Percentiles rank a stretch among this genome's conserved stretches.
Conservation (phyloP, 2,329 filamentous ascomycete species). For the Drechslerella dactyloides region DNA sequence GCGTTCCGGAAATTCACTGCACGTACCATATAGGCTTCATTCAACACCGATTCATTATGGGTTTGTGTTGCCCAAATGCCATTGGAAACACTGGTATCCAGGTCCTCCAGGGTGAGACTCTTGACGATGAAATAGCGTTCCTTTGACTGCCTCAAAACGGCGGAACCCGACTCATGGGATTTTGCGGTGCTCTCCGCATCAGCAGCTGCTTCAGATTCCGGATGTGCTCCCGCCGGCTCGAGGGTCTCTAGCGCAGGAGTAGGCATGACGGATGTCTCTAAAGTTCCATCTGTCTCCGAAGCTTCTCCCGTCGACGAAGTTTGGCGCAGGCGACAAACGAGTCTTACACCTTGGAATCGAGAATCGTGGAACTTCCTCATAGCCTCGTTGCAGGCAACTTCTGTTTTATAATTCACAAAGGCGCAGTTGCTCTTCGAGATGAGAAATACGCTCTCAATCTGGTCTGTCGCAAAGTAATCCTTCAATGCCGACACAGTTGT, state of each 20-base stretch:
- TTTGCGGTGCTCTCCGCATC: slow-evolving; percentile 22
- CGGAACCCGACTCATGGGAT: neutral
- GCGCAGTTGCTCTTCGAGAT: slow-evolving; percentile 98
- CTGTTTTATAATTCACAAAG: slow-evolving; percentile 91
- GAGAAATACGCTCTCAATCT: slow-evolving; percentile 87
- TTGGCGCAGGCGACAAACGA: slow-evolving; percentile 81
- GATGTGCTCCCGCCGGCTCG: slow-evolving; percentile 2
- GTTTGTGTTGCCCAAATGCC: slow-evolving; percentile 93
- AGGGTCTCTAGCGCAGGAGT: slow-evolving; percentile 13
- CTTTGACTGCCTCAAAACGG: slow-evolving; percentile 59
- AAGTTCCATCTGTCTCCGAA: slow-evolving; percentile 48
- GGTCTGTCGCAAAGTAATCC: slow-evolving; percentile 78
- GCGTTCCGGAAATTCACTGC: neutral
- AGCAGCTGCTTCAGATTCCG: slow-evolving; percentile 11
- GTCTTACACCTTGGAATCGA: slow-evolving; percentile 79
- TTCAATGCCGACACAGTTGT: slow-evolving; percentile 84
- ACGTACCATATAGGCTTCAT: slow-evolving; percentile 78
- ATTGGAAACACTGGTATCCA: slow-evolving; percentile 85
- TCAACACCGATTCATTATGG: slow-evolving; percentile 85
- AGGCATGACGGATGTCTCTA: slow-evolving; percentile 6
- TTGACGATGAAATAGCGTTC: slow-evolving; percentile 93
- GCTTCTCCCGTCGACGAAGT: slow-evolving; percentile 60
- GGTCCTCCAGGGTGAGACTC: slow-evolving; percentile 86
- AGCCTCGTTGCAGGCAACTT: slow-evolving; percentile 74
- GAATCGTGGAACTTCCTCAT: slow-evolving; percentile 89